Conservation (phyloP, 768 basidiomycete species). For the Hypholoma fasciculare region DNA sequence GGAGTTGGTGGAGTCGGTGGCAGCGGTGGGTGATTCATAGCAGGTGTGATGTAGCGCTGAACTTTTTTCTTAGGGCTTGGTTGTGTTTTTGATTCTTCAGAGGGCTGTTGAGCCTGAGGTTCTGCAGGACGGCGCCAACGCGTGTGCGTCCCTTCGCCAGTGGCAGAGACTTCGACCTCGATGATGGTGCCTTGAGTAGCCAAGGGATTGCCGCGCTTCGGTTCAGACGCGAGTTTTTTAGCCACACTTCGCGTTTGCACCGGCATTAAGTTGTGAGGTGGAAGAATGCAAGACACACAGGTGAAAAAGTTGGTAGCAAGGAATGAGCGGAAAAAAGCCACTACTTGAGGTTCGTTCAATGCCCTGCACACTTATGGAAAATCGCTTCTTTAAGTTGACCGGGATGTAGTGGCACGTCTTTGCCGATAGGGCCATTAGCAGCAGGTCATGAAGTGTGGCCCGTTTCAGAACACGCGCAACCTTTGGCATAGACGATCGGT, state of each 20-base stretch:
- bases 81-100: neutral
- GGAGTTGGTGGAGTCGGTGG: no score
- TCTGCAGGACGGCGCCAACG: neutral
- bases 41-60: neutral
- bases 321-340: neutral
- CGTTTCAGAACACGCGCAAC: neutral
- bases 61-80: neutral
- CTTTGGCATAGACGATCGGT: neutral
- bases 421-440: neutral
- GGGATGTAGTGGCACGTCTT: neutral
- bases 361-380: neutral
- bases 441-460: neutral
- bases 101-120: neutral
- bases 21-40: no score
- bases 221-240: neutral
- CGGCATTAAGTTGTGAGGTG: neutral
- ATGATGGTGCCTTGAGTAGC: neutral
- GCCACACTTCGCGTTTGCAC: neutral
- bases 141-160: neutral
- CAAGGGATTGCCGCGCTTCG: neutral
- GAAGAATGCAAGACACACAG: neutral
- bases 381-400: neutral
- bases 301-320: neutral
- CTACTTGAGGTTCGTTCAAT: neutral
- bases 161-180: neutral